phyloP scores from a whole-genome alignment of 106 monocot species.

The Phalaenopsis aphrodite region DNA sequence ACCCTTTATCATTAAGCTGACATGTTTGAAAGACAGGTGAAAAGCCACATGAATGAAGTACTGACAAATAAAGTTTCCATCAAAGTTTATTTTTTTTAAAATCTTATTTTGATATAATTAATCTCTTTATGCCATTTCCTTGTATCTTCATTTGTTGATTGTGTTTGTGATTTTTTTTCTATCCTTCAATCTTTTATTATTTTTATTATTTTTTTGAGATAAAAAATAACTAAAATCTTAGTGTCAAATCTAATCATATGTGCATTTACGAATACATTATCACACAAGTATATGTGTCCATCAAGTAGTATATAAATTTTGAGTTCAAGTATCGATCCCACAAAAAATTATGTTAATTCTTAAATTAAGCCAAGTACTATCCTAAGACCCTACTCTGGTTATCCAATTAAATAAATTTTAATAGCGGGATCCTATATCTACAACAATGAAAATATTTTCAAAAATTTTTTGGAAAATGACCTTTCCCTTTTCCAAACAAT shows the following conservation, averaged over 20 bases:
- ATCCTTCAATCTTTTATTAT: not conserved
- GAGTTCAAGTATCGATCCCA: too few relatives aligned
- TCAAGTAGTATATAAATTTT: too few relatives aligned
- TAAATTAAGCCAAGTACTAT: too few relatives aligned
- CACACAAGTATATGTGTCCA: too few relatives aligned
- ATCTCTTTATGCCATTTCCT: not conserved
- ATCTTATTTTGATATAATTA: not conserved
- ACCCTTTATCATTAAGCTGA: not conserved
- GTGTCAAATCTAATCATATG: not conserved
- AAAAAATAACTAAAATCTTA: not conserved
- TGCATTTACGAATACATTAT: too few relatives aligned
- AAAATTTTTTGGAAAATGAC: too few relatives aligned
- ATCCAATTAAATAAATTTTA: too few relatives aligned
- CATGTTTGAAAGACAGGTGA: not conserved
- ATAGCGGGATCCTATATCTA: too few relatives aligned
- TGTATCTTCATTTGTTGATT: not conserved
- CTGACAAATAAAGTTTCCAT: not conserved
- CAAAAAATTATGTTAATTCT: too few relatives aligned
- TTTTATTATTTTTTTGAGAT: not conserved
- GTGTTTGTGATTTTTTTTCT: not conserved
- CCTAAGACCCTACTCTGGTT: too few relatives aligned
- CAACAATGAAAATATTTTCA: too few relatives aligned
- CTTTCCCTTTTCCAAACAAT: too few relatives aligned
- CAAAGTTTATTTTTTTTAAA: not conserved
- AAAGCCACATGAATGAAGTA: not conserved